These are phyloP conservation scores for Verticillium zaregamsianum DNA, from an alignment of 2,329 filamentous ascomycete genomes.

Conservation along the genomic window DNA sequence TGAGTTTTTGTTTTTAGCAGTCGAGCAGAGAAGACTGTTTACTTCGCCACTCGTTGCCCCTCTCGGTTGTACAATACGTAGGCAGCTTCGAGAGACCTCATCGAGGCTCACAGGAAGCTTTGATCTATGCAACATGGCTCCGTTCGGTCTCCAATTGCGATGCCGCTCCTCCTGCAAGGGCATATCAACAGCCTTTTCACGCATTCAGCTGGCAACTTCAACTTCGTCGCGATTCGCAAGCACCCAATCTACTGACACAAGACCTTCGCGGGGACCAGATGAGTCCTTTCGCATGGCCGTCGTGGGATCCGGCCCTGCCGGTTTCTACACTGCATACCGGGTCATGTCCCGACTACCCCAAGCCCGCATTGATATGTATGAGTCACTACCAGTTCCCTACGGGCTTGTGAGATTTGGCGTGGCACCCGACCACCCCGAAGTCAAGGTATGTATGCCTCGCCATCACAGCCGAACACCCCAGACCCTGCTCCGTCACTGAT, in stretches of 20 bases:
- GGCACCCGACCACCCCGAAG: conserved; percentile 96
- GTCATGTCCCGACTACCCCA: conserved; percentile 71
- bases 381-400: conserved; percentile 86
- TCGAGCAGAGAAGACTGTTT: not conserved
- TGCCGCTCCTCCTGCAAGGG: not conserved
- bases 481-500: not conserved
- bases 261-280: conserved; percentile 20
- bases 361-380: conserved; percentile 89
- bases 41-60: not conserved
- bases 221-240: not conserved
- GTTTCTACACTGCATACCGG: conserved; percentile 90
- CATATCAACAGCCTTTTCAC: not conserved
- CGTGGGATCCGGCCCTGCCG: conserved; percentile 89
- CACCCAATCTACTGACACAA: not conserved
- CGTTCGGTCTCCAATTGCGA: not conserved
- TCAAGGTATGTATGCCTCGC: conserved; percentile 63
- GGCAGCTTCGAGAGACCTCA: not conserved
- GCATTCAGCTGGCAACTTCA: not conserved
- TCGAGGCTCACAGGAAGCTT: not conserved
- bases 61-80: not conserved
- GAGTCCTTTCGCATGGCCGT: conserved; percentile 75
- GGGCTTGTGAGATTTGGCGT: conserved; percentile 92
- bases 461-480: not conserved
- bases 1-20: no score
- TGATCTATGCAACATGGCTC: not conserved